Evolutionary conservation across 768 basidiomycete species (phyloP).

Genomic region (Pleurotus giganteus): DNA sequence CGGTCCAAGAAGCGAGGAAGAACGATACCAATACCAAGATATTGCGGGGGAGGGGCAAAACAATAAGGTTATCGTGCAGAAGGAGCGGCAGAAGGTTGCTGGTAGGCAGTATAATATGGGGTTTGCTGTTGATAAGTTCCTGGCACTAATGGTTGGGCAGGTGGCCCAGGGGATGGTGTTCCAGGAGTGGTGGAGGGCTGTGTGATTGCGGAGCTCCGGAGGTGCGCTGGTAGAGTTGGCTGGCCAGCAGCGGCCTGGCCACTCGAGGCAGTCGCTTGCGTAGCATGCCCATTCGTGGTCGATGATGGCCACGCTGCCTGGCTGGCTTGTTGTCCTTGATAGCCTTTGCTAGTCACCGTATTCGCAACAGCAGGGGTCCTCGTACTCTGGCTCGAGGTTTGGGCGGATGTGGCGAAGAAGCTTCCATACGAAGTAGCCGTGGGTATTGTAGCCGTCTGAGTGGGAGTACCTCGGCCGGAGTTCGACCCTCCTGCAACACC

Average conservation of each 20-base stretch:
- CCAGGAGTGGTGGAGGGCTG: background rate
- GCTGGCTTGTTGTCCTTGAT: slow-evolving; percentile 10
- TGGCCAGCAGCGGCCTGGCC: slow-evolving; percentile 1
- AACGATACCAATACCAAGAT: background rate
- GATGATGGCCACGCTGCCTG: background rate
- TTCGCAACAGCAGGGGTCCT: slow-evolving; percentile 44
- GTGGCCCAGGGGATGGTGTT: slow-evolving; percentile 5
- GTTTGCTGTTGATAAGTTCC: slow-evolving; percentile 8
- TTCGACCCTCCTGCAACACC: slow-evolving; percentile 14
- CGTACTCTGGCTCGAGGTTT: slow-evolving; percentile 27
- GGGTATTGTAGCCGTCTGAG: slow-evolving; percentile 10
- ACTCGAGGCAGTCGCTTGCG: background rate
- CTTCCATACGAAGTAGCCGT: slow-evolving; percentile 34
- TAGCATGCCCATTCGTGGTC: background rate
- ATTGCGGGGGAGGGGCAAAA: background rate
- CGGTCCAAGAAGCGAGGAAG: slow-evolving; percentile 1
- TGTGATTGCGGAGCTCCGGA: slow-evolving; percentile 19
- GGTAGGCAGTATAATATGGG: slow-evolving; percentile 4
- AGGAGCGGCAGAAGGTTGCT: slow-evolving; percentile 5
- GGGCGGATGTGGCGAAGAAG: slow-evolving; percentile 32
- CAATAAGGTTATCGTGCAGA: background rate
- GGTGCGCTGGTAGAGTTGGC: slow-evolving; percentile 27
- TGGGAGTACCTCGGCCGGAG: slow-evolving; percentile 39
- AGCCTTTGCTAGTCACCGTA: slow-evolving; percentile 31
- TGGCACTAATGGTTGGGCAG: background rate